These are phyloP conservation scores for Rhodotorula glutinis DNA, from an alignment of 1,284 basidiomycete species.

Conservation along the genomic window DNA sequence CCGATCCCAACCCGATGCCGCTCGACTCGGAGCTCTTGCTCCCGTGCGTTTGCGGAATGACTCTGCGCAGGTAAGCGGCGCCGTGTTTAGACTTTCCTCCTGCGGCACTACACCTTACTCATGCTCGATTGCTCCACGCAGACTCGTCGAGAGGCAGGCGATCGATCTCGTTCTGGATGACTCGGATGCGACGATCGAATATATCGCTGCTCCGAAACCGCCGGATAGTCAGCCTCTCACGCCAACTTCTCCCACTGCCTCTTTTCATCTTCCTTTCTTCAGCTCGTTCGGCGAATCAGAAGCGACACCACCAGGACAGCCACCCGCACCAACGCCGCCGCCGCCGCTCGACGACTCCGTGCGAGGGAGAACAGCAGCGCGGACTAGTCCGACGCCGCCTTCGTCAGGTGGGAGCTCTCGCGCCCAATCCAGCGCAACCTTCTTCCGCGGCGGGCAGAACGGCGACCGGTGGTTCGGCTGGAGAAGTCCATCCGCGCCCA, in stretches of 20 bases:
- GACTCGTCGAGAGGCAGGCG: constrained; percentile 25
- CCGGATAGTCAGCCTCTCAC: background rate
- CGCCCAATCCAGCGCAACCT: background rate
- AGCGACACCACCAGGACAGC: background rate
- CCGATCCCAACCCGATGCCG: constrained; percentile 32
- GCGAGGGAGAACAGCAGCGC: background rate
- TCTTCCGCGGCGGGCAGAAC: constrained; percentile 18
- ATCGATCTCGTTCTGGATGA: constrained; percentile 12
- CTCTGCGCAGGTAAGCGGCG: constrained; percentile 10
- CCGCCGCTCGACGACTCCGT: background rate
- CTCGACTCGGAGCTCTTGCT: constrained; percentile 26
- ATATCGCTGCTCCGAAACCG: constrained; percentile 19
- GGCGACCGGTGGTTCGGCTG: constrained; percentile 22
- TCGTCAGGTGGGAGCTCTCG: background rate
- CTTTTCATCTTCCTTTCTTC: background rate
- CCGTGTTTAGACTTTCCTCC: too few relatives aligned
- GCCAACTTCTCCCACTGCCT: background rate
- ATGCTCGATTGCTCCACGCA: too few relatives aligned
- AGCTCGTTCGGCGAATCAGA: background rate
- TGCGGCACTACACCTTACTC: too few relatives aligned
- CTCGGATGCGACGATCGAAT: constrained; percentile 27
- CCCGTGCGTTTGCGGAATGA: constrained; percentile 32
- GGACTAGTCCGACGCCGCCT: background rate
- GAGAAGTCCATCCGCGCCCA: background rate
- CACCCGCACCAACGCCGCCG: background rate